A percentile compares a stretch with the other conserved stretches of the same genome.
Evolutionary conservation across 1,284 basidiomycete genomes (phyloP).

Genomic region (Sanghuangporus sanghuang): DNA sequence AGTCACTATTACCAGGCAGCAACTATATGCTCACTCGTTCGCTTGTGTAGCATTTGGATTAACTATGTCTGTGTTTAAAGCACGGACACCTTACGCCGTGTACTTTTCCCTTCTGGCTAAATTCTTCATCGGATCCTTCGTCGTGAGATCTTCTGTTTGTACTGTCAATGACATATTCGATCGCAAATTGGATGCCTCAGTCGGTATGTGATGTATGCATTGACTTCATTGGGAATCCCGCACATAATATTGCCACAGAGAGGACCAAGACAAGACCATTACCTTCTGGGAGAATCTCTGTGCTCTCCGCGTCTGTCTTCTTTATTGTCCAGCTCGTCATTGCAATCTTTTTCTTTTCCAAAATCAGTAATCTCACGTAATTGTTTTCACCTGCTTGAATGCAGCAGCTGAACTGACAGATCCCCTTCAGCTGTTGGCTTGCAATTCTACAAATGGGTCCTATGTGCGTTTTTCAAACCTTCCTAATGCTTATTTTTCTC

Average conservation of each 20-base stretch:
- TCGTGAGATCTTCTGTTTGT: conserved; percentile 14
- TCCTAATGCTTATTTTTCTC: background rate
- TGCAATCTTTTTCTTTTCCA: conserved; percentile 28
- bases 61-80: conserved; percentile 4
- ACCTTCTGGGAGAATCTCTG: conserved; percentile 37
- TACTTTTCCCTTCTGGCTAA: background rate
- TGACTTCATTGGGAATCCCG: background rate
- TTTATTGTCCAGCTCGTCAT: conserved; percentile 35
- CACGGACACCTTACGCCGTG: background rate
- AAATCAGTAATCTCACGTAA: conserved; percentile 21
- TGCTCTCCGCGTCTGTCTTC: conserved; percentile 36
- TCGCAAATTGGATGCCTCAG: conserved; percentile 19
- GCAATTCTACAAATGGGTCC: conserved; percentile 40
- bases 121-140: conserved; percentile 7
- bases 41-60: conserved; percentile 2
- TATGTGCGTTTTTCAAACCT: conserved; percentile 28
- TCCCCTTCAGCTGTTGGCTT: conserved; percentile 30
- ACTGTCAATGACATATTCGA: conserved; percentile 22
- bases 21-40: background rate
- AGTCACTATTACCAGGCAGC: background rate
- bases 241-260: conserved; percentile 27
- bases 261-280: conserved; percentile 46
- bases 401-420: background rate
- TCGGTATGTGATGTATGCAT: conserved; percentile 12
- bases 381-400: conserved; percentile 10